Evolutionary conservation across 2,329 filamentous ascomycete species (phyloP).

Genomic region (Whalleya microplaca): DNA sequence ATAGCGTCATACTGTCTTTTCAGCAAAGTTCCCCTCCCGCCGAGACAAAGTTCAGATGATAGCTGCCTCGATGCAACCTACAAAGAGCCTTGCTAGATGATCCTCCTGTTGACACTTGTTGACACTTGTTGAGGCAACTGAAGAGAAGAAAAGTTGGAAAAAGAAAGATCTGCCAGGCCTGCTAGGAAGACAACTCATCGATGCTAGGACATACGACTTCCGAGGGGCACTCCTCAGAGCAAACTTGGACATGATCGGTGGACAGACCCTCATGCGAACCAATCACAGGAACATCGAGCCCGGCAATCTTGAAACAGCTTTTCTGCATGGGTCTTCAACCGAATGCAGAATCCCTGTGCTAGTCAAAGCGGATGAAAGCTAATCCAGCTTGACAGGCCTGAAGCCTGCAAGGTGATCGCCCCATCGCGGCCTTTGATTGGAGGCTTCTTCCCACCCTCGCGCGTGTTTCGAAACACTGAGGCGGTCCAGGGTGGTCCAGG

Average conservation of each 20-base stretch:
- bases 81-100: not conserved
- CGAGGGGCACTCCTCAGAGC: slow-evolving; percentile 6
- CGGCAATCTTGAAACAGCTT: slow-evolving; percentile 31
- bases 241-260: slow-evolving; percentile 10
- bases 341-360: slow-evolving; percentile 21
- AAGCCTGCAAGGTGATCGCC: slow-evolving; percentile 6
- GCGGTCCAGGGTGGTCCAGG: slow-evolving; percentile 27
- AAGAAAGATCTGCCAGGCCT: too few species aligned
- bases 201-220: slow-evolving; percentile 2
- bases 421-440: slow-evolving; percentile 24
- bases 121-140: too few species aligned
- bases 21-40: not conserved
- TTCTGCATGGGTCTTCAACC: slow-evolving; percentile 26
- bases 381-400: not conserved
- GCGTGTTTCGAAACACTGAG: slow-evolving; percentile 38
- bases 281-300: slow-evolving; percentile 19
- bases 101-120: too few species aligned
- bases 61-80: not conserved
- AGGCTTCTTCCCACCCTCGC: slow-evolving; percentile 28
- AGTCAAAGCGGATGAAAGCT: slow-evolving; percentile 4
- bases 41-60: not conserved
- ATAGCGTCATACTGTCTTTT: not conserved
- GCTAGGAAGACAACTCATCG: too few species aligned
- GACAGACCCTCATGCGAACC: slow-evolving; percentile 14
- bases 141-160: too few species aligned